Evolutionary conservation across 805 yeast genomes (phyloP), one percentile per base, ranked within the genome.

Genomic region (Soucietia sequanensis): DNA sequence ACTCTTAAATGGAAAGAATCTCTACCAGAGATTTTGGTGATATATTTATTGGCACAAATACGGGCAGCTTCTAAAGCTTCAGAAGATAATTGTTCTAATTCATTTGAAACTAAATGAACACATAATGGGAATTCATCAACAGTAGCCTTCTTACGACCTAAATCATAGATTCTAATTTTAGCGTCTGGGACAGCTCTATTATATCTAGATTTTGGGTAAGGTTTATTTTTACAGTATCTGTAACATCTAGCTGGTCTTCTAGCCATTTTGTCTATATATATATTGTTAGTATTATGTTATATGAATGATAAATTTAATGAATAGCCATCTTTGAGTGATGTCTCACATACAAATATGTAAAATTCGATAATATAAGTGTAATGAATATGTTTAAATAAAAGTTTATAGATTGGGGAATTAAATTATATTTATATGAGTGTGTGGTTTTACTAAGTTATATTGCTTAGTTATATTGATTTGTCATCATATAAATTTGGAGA

Each of bases 211-310:
- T 93, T 93, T 80, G 99, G 99, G 86, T 81, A 93, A 68, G 99
- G 99, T 83, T 93, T 93, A 95, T 93, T 93, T 87, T 93, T 93
- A 86, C 96, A 95, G 95, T 91, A 93, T 81, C 99, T 89, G 96
- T 93, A 93, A 82, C 99, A 93, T 84, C 98, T 88, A 83, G 99
- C 99, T 76, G 99, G 99, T 85, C 98, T 91, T 81, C 98, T 89
- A 75, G 98, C 97, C 98, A 91, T 91, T 72, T 83, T 86, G 80
- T 71, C 68, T 60, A 42, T n/a, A n/a, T n/a, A n/a, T n/a, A n/a
- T 30, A 7, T 19, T 37, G 62, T 58, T 56, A 56, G 63, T 57
- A 55, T 13, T 12, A 22, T 50, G 35, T 34, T 37, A 11, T 21
- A n/a, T n/a, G n/a, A n/a, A n/a, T n/a, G n/a, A n/a, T n/a, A n/a